A percentile compares a stretch with the other conserved stretches of the same genome.
Conservation (phyloP, 2,329 filamentous ascomycete species). For the Fusarium vanettenii region DNA sequence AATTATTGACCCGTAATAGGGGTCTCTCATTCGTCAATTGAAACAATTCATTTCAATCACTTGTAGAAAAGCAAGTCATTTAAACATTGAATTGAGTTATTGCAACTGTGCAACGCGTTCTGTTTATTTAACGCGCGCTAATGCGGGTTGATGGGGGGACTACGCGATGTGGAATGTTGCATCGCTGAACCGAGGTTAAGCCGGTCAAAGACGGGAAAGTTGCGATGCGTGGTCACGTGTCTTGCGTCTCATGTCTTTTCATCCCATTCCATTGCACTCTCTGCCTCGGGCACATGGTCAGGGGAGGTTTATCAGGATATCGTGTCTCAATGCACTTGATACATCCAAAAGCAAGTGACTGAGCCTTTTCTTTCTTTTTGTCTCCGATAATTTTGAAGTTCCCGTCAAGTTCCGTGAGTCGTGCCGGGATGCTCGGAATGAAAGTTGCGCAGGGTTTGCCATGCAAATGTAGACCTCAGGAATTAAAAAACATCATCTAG, state of each 20-base stretch:
- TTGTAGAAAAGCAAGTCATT: neutral
- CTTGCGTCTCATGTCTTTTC: neutral
- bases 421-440: too few species aligned
- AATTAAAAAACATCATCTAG: too few species aligned
- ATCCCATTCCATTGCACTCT: neutral
- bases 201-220: neutral
- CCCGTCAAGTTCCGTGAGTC: too few species aligned
- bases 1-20: neutral
- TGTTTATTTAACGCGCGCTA: neutral
- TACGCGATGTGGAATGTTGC: neutral
- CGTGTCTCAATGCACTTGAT: neutral
- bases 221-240: neutral
- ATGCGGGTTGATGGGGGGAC: neutral
- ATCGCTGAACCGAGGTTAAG: neutral
- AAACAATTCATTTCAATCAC: neutral
- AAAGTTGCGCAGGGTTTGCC: too few species aligned
- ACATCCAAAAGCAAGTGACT: neutral
- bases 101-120: neutral
- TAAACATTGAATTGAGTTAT: neutral
- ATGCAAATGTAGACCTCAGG: too few species aligned
- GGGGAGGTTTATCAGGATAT: neutral
- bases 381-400: too few species aligned
- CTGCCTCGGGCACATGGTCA: neutral
- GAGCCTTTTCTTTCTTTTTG: too few species aligned
- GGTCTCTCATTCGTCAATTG: neutral